These are phyloP conservation scores for Epicoccum sorghinum DNA, from an alignment of 2,329 filamentous ascomycete species.

Conservation along the genomic window DNA sequence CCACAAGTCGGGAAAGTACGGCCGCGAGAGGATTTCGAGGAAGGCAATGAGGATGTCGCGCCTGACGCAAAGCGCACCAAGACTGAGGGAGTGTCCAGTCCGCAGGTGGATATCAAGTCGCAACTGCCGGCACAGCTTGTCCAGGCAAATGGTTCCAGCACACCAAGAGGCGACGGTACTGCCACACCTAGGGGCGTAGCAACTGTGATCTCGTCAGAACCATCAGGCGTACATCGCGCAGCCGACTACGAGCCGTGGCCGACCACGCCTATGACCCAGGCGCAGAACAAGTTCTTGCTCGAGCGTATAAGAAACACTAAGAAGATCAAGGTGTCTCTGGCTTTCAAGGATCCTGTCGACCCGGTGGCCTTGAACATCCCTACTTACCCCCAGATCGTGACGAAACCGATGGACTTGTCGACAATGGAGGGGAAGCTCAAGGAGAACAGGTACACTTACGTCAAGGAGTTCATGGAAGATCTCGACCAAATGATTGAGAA, in stretches of 20 bases:
- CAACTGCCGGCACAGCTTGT: constrained; percentile 46
- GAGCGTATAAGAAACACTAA: constrained; percentile 76
- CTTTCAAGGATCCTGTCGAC: constrained; percentile 80
- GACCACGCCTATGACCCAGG: constrained; percentile 53
- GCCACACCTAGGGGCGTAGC: constrained; percentile 23
- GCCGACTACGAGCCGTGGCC: constrained; percentile 43
- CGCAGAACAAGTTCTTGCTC: constrained; percentile 67
- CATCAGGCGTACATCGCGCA: constrained; percentile 39
- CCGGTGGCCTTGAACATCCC: constrained; percentile 77
- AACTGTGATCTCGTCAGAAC: constrained; percentile 40
- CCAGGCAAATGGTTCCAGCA: constrained; percentile 12
- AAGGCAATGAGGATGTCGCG: constrained; percentile 61
- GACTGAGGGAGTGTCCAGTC: constrained; percentile 59
- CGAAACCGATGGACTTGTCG: constrained; percentile 81
- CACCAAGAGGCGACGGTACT: constrained; percentile 34
- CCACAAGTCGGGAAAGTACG: constrained; percentile 60
- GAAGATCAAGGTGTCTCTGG: constrained; percentile 79
- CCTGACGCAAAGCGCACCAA: constrained; percentile 80
- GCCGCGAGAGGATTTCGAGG: constrained; percentile 67
- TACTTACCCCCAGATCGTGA: constrained; percentile 73
- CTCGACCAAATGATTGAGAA: constrained; percentile 81
- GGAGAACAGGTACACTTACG: constrained; percentile 68
- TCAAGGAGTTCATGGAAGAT: constrained; percentile 77
- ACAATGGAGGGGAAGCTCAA: constrained; percentile 84
- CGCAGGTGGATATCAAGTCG: constrained; percentile 51